Percentiles rank a stretch among this genome's conserved stretches.
These are phyloP conservation scores for Candida pseudoviswanathii DNA, from an alignment of 1,139 yeast species.

Conservation along the genomic window DNA sequence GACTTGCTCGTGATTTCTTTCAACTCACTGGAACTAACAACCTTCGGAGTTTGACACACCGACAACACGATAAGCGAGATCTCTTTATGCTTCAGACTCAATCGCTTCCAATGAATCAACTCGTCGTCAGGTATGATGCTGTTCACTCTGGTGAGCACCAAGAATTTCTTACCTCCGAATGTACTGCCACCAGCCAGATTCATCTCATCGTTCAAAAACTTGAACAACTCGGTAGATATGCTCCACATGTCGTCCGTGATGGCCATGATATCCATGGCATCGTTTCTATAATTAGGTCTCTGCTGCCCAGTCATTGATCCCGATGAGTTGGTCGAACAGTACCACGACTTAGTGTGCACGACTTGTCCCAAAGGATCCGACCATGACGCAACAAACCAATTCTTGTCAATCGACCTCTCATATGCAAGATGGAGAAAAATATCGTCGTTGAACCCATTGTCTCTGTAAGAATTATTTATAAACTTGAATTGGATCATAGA, in stretches of 20 bases:
- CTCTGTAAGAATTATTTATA: constrained; percentile 27
- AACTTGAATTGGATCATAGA: constrained; percentile 55
- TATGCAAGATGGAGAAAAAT: constrained; percentile 83
- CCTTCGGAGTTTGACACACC: constrained; percentile 63
- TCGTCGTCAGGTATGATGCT: constrained; percentile 81
- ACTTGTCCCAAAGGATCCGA: constrained; percentile 78
- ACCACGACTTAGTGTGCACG: constrained; percentile 69
- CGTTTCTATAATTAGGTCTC: constrained; percentile 15
- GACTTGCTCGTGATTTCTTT: constrained; percentile 1
- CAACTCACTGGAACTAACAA: constrained; percentile 37
- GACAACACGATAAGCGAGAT: constrained; percentile 73
- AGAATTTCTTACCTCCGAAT: constrained; percentile 58
- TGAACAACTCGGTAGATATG: constrained; percentile 40
- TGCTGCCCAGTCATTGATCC: not conserved
- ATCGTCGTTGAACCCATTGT: constrained; percentile 54
- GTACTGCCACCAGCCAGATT: constrained; percentile 26
- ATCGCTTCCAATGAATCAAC: constrained; percentile 72
- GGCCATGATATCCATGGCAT: constrained; percentile 31
- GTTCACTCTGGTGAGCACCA: constrained; percentile 68
- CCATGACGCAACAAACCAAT: constrained; percentile 90
- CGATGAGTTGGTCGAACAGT: constrained; percentile 32
- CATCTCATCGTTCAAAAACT: constrained; percentile 36
- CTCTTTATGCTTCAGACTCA: constrained; percentile 61
- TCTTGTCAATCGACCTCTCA: constrained; percentile 75
- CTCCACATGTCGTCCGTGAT: constrained; percentile 46